Evolutionary conservation across 2,329 filamentous ascomycete species (phyloP).

Genomic region (Penicillium sp.): DNA sequence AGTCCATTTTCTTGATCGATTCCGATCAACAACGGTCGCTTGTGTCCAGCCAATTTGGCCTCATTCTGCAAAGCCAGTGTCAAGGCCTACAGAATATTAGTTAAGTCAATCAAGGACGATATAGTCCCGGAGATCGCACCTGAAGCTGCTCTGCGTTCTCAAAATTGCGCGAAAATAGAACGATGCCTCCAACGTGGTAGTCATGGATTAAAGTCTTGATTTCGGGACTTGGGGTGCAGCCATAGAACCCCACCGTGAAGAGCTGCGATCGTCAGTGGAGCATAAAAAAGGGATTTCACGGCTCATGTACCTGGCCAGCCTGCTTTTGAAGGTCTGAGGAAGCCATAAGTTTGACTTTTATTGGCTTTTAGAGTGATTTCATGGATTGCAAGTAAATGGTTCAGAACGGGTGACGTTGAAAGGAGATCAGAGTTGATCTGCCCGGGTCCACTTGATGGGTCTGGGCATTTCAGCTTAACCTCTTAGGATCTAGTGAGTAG

Average conservation of each 20-base stretch:
- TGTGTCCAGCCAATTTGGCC: slow-evolving; percentile 40
- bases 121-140: slow-evolving; percentile 12
- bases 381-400: background rate
- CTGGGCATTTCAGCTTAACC: background rate
- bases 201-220: slow-evolving; percentile 45
- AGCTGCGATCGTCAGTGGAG: slow-evolving; percentile 29
- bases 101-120: background rate
- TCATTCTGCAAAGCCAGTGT: slow-evolving; percentile 40
- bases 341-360: slow-evolving; percentile 7
- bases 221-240: slow-evolving; percentile 38
- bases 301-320: slow-evolving; percentile 33
- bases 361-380: background rate
- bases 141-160: slow-evolving; percentile 39
- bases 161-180: slow-evolving; percentile 46
- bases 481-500: background rate
- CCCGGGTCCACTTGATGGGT: slow-evolving; percentile 2
- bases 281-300: background rate
- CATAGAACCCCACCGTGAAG: slow-evolving; percentile 47
- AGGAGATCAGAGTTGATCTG: slow-evolving; percentile 1
- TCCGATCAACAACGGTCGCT: slow-evolving; percentile 44
- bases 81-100: slow-evolving; percentile 24
- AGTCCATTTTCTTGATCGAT: slow-evolving; percentile 49
- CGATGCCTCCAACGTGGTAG: slow-evolving; percentile 42
- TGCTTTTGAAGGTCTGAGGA: slow-evolving; percentile 27
- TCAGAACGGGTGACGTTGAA: slow-evolving; percentile 1